Base-by-base conservation (phyloP, 441 rosid species). In the Aquilaria agallochum region DNA sequence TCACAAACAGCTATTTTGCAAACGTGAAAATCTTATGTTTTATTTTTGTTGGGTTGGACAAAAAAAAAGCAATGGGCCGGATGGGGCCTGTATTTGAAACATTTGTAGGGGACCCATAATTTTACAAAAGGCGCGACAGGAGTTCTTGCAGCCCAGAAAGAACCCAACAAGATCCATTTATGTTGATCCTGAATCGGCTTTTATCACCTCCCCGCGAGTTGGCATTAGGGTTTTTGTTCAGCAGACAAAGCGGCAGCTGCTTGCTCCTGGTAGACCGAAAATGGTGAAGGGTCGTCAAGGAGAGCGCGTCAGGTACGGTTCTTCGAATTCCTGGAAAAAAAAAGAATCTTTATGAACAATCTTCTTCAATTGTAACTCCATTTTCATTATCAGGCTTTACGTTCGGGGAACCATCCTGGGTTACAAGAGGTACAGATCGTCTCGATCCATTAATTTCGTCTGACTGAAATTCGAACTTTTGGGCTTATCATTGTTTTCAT, bases 211-310 rank as follows among this genome's bases (percentile, higher is more conserved):
- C 42, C 45, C 9, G 45, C 45, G 9, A 5, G 9, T 40, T 40
- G 9, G 44, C 2, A 3, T 27, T 34, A 52, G 27, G 58, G 58
- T 34, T 55, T 63, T 63, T 54, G 52, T 55, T 52, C 45, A 2
- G 45, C 54, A 55, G 46, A 3, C 53, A 15, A 33, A 52, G 62
- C 51, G 48, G 44, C 63, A 57, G 54, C 34, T 59, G 51, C 72
- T 72, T 63, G 62, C 64, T 58, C 15, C 2, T 27, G 33, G 36
- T 30, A 1, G 65, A 67, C 46, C 67, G 60, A 73, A 72, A 73
- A 90, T 90, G 97, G 95, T 86, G 83, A 90, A 90, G 77, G 87
- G 88, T 60, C 83, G 95, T 44, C 89, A 85, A 70, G 96, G 96
- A 67, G 96, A 89, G 68, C 80, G 88, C 10, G 84, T 89, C 68